Evolutionary conservation across 2,329 filamentous ascomycete species (phyloP).

Genomic region (Whalleya microplaca): DNA sequence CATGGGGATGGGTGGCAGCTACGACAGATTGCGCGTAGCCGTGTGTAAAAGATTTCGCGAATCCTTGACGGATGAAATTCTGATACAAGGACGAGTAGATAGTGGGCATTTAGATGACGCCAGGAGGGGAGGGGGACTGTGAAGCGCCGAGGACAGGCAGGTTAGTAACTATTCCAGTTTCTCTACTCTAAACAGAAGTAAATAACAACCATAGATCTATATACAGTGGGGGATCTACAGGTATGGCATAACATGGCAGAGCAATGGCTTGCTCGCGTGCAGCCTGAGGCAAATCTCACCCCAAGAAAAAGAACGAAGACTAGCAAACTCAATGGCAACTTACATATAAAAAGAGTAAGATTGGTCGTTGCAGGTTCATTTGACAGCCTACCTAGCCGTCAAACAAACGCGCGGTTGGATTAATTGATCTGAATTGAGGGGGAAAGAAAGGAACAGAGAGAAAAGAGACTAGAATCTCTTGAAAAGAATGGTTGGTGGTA

Average conservation of each 20-base stretch:
- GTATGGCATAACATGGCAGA: constrained; percentile 1
- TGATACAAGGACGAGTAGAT: constrained; percentile 71
- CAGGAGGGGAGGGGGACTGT: constrained; percentile 60
- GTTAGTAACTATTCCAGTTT: constrained; percentile 24
- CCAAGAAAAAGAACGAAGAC: background rate
- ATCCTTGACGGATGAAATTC: constrained; percentile 94
- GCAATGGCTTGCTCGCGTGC: background rate
- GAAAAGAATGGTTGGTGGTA: background rate
- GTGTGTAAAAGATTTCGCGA: constrained; percentile 95
- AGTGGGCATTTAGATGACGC: constrained; percentile 88
- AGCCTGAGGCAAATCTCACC: background rate
- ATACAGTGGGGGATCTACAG: background rate
- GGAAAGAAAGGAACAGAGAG: constrained; percentile 14
- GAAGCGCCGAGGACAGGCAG: constrained; percentile 28
- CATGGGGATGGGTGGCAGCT: constrained; percentile 83
- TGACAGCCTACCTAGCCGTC: constrained; percentile 82
- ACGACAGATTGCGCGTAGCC: constrained; percentile 98
- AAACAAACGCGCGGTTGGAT: constrained; percentile 81
- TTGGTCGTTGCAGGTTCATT: constrained; percentile 93
- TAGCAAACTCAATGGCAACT: constrained; percentile 40
- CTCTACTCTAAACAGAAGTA: background rate
- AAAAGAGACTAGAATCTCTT: constrained; percentile 19
- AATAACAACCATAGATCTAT: background rate
- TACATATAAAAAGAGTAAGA: constrained; percentile 66
- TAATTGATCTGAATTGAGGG: constrained; percentile 10